Evolutionary conservation across 2,329 filamentous ascomycete genomes (phyloP), one percentile per base, ranked within the genome.

Genomic region (Penicillium griseofulvum): DNA sequence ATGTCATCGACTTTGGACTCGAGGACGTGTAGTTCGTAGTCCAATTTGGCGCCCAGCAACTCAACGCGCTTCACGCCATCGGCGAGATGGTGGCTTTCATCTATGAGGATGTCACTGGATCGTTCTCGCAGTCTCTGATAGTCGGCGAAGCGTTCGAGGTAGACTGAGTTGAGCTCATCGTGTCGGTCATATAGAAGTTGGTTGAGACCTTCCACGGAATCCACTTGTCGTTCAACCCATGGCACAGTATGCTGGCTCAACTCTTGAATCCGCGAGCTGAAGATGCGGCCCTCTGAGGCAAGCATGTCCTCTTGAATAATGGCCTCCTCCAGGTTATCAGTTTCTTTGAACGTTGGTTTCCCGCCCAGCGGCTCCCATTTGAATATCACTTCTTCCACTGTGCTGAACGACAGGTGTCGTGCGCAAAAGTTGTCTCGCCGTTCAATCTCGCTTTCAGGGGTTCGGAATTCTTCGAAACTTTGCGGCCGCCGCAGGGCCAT

Each of bases 21-120:
- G n/a, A 97, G 78, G 16, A 86, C 85, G 56, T 88, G 84, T 58
- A 97, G 87, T 77, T 97, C 93, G 72, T 97, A 97, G 67, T 97
- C 92, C 52, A 97, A 80, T 73, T 92, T 92, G 19, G 91, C 90
- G 3, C 88, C 85, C 37, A 95, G 78, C 22, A 88, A 83, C 70
- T 96, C 91, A 14, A 97, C 80, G 60, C 94, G 89, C 70, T 88
- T 88, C 57, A 91, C 79, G 16, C 82, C 82, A 68, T 94, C 90
- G 4, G 82, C 83, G 36, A 96, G 77, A 49, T 83, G 80, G 22
- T 81, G 80, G 38, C 87, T 83, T 73, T 95, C 89, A 45, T 87
- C 84, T 0, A 81, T 80, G 10, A 96, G 74, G 16, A 91, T 76
- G 55, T 89, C 87, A 33, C 87, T 83, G 1, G 87, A 87, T 55